Conservation (phyloP, 305 asterid genomes). For the Rubia balearica region DNA sequence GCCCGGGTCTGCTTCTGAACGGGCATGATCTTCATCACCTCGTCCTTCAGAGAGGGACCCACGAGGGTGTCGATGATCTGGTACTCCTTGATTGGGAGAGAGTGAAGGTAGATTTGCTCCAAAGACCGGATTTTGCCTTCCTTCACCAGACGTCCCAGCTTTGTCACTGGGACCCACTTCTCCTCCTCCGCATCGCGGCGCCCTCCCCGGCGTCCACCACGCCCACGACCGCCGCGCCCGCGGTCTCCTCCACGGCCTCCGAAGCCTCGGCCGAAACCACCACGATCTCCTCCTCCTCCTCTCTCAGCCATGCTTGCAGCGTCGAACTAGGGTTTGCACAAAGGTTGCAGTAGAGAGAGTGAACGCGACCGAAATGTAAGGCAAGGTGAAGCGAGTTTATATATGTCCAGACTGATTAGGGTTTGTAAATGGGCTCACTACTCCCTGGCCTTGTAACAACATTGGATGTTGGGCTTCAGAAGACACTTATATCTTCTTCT, state of each 20-base stretch:
- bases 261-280: conserved; percentile 33
- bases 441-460: neutral
- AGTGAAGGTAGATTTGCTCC: conserved; percentile 33
- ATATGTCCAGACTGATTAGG: neutral
- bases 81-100: conserved; percentile 33
- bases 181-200: conserved; percentile 31
- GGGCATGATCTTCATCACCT: conserved; percentile 38
- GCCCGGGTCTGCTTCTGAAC: conserved; percentile 40
- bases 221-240: conserved; percentile 20
- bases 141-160: conserved; percentile 28
- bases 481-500: too few relatives aligned
- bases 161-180: conserved; percentile 34
- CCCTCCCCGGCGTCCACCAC: conserved; percentile 29
- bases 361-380: neutral
- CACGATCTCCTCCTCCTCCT: conserved; percentile 33
- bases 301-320: conserved; percentile 28
- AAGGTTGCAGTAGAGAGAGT: neutral
- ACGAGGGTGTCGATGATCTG: conserved; percentile 30
- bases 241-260: conserved; percentile 29
- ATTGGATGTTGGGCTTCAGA: neutral
- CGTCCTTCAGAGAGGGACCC: conserved; percentile 31
- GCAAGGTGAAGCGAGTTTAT: neutral
- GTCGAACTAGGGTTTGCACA: neutral
- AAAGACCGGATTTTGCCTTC: conserved; percentile 23
- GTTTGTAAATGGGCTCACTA: neutral